Evolutionary conservation across 371 early-diverging fungal genomes (phyloP).

Genomic region (Lichtheimia ramosa): DNA sequence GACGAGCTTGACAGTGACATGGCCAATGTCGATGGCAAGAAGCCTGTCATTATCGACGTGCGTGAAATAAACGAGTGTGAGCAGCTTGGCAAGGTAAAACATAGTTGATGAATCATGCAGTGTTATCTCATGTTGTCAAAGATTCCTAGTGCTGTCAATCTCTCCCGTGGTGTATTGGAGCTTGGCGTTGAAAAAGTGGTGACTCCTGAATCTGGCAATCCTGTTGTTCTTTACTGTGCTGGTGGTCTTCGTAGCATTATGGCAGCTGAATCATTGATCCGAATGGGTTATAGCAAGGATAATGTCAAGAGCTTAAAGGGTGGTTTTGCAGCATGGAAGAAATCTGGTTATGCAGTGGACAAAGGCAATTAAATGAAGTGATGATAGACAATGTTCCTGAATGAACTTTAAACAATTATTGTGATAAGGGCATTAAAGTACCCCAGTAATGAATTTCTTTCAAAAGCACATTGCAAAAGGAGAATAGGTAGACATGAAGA

Average conservation of each 20-base stretch:
- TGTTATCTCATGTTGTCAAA: neutral
- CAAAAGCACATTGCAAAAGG: too few species aligned
- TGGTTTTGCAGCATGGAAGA: constrained; percentile 31
- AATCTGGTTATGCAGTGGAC: constrained; percentile 24
- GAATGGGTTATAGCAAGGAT: constrained; percentile 52
- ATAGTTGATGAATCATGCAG: neutral
- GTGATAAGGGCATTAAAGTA: too few species aligned
- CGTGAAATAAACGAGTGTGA: constrained; percentile 22
- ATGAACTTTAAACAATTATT: too few species aligned
- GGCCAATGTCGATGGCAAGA: constrained; percentile 4
- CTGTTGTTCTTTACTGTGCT: constrained; percentile 57
- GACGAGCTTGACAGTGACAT: constrained; percentile 17
- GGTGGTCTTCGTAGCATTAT: constrained; percentile 55
- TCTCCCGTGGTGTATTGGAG: constrained; percentile 31
- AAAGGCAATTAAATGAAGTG: neutral
- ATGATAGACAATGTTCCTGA: too few species aligned
- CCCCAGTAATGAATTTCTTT: too few species aligned
- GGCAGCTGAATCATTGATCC: constrained; percentile 49
- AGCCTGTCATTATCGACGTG: constrained; percentile 28
- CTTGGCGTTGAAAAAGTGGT: constrained; percentile 29
- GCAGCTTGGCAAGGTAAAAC: constrained; percentile 21
- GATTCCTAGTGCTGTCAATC: constrained; percentile 30
- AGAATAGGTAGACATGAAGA: too few species aligned
- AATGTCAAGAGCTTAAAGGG: constrained; percentile 34
- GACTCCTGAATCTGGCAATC: constrained; percentile 21